Percentiles rank a stretch among this genome's conserved stretches.
Conservation (phyloP, 768 basidiomycete species). For the Pluteus cervinus region DNA sequence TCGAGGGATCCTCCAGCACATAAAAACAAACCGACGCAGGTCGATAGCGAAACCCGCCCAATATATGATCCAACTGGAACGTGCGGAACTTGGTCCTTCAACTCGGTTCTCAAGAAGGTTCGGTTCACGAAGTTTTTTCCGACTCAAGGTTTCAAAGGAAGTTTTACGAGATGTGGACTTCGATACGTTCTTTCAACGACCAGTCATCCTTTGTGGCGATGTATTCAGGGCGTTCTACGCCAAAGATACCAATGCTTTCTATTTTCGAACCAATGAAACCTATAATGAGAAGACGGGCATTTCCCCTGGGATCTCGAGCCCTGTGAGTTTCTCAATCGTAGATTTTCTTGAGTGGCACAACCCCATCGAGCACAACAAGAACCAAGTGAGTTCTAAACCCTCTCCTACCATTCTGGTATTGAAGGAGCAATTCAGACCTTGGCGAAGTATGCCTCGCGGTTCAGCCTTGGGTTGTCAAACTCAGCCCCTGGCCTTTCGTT, state of each 20-base stretch:
- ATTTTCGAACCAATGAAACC: slow-evolving; percentile 47
- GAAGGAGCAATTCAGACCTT: slow-evolving; percentile 34
- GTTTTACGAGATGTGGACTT: slow-evolving; percentile 27
- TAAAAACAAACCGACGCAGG: no score
- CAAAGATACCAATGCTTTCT: slow-evolving; percentile 53
- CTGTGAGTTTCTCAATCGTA: no score
- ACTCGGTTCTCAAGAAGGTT: slow-evolving; percentile 52
- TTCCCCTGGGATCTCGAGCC: slow-evolving; percentile 15
- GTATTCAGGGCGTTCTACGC: slow-evolving; percentile 58
- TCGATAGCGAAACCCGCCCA: slow-evolving; percentile 15
- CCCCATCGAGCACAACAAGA: slow-evolving; percentile 33
- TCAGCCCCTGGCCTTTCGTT: slow-evolving; percentile 52
- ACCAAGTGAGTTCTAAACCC: slow-evolving; percentile 37
- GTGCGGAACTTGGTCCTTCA: slow-evolving; percentile 46
- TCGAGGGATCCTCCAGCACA: no score
- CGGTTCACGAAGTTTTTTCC: slow-evolving; percentile 55
- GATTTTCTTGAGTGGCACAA: slow-evolving; percentile 55
- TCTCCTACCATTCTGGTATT: background rate
- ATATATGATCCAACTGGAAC: slow-evolving; percentile 41
- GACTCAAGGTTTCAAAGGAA: slow-evolving; percentile 36
- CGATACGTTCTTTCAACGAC: slow-evolving; percentile 36
- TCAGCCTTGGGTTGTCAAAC: slow-evolving; percentile 55
- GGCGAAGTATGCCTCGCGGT: slow-evolving; percentile 61
- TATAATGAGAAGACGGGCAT: slow-evolving; percentile 14
- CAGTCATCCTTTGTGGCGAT: slow-evolving; percentile 45